Percentiles rank a stretch among this genome's conserved stretches.
These are phyloP conservation scores for Oxalis stricta DNA, from an alignment of 441 rosid genomes.

Conservation along the genomic window DNA sequence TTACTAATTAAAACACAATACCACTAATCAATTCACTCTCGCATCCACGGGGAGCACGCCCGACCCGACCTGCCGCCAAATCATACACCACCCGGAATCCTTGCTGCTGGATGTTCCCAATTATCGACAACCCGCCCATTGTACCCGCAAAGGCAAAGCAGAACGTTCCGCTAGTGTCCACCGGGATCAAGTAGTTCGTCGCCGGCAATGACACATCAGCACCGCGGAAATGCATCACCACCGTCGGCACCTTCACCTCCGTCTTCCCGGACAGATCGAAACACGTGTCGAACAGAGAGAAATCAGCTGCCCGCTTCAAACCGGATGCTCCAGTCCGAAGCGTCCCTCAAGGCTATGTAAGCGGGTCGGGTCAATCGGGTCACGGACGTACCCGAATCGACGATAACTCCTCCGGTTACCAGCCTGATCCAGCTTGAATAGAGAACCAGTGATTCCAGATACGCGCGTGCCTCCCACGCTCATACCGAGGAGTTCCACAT, in stretches of 20 bases:
- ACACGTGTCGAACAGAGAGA: constrained; percentile 82
- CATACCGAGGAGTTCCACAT: constrained; percentile 59
- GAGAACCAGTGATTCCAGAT: constrained; percentile 40
- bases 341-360: constrained; percentile 55
- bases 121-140: constrained; percentile 56
- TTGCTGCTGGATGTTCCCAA: constrained; percentile 90
- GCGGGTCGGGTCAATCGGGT: constrained; percentile 69
- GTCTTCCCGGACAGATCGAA: constrained; percentile 66
- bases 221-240: constrained; percentile 64
- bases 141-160: constrained; percentile 94
- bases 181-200: constrained; percentile 69
- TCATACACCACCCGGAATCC: constrained; percentile 82
- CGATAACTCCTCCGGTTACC: constrained; percentile 83
- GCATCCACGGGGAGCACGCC: constrained; percentile 75
- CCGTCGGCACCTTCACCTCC: constrained; percentile 85
- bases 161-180: constrained; percentile 51
- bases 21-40: too few species aligned
- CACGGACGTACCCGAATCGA: constrained; percentile 90
- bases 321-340: constrained; percentile 39
- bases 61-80: constrained; percentile 55
- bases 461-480: constrained; percentile 81
- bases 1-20: too few species aligned
- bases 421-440: constrained; percentile 48
- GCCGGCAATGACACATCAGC: constrained; percentile 84
- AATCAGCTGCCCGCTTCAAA: constrained; percentile 54